phyloP scores from a whole-genome alignment of 2,329 filamentous ascomycete genomes.

The Fusarium virguliforme region DNA sequence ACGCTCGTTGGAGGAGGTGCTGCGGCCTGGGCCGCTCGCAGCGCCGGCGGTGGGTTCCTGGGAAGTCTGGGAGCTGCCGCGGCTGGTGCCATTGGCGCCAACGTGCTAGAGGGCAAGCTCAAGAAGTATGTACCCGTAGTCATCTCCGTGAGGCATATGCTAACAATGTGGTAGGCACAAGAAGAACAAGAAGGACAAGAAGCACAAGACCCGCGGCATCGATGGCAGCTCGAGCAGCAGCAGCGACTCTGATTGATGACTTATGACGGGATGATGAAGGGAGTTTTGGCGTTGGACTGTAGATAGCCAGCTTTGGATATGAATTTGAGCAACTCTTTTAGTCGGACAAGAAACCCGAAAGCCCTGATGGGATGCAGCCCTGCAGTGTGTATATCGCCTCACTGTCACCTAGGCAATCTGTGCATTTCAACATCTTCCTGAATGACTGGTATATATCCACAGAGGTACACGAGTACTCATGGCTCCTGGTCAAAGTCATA shows the following conservation, averaged over 20 bases:
- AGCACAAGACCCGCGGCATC: slow-evolving; percentile 46
- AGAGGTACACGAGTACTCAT: slow-evolving; percentile 22
- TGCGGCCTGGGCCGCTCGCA: slow-evolving; percentile 70
- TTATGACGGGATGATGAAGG: slow-evolving; percentile 2
- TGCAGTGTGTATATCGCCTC: no score
- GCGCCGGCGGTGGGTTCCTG: slow-evolving; percentile 67
- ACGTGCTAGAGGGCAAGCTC: slow-evolving; percentile 64
- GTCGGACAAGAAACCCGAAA: no score
- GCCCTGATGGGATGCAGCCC: no score
- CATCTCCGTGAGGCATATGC: neutral
- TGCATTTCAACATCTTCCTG: neutral
- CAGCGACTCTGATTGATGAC: slow-evolving; percentile 52
- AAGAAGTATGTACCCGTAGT: slow-evolving; percentile 48
- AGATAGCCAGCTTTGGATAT: slow-evolving; percentile 4
- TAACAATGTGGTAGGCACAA: slow-evolving; percentile 51
- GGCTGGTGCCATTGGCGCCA: slow-evolving; percentile 70
- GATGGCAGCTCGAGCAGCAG: slow-evolving; percentile 40
- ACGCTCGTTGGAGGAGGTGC: slow-evolving; percentile 68
- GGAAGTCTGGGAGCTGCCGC: slow-evolving; percentile 67
- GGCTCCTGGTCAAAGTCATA: slow-evolving; percentile 72
- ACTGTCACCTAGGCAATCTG: no score
- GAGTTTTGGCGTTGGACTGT: slow-evolving; percentile 30
- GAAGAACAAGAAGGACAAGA: slow-evolving; percentile 55
- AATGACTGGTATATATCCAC: neutral
- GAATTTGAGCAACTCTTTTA: neutral